phyloP scores from a whole-genome alignment of 2,329 filamentous ascomycete species.

The Claviceps monticola region DNA sequence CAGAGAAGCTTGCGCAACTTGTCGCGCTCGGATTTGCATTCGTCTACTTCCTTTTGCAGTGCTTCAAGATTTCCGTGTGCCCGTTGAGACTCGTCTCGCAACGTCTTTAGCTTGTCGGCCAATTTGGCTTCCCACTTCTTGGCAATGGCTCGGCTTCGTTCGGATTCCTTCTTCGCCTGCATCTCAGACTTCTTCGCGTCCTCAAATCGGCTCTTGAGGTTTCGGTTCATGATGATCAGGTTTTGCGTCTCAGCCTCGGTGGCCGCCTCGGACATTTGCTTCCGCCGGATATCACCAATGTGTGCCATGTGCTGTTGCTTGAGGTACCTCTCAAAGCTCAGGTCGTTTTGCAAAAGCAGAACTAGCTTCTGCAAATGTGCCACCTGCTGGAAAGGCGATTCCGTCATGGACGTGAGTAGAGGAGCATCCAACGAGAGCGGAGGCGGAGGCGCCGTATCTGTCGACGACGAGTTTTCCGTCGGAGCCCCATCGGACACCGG shows the following conservation, averaged over 20 bases:
- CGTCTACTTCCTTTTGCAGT: slow-evolving; percentile 44
- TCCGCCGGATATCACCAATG: slow-evolving; percentile 63
- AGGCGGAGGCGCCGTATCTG: slow-evolving; percentile 10
- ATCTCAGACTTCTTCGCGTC: slow-evolving; percentile 58
- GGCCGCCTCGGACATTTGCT: slow-evolving; percentile 62
- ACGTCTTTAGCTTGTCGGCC: slow-evolving; percentile 47
- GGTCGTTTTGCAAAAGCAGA: slow-evolving; percentile 63
- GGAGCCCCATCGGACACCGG: slow-evolving; percentile 24
- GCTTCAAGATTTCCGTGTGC: slow-evolving; percentile 44
- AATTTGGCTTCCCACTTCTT: slow-evolving; percentile 70
- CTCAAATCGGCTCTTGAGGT: slow-evolving; percentile 56
- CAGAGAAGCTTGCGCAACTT: slow-evolving; percentile 53
- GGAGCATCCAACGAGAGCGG: slow-evolving; percentile 15
- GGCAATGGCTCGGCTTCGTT: slow-evolving; percentile 55
- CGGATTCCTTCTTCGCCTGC: slow-evolving; percentile 57
- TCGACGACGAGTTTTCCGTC: slow-evolving; percentile 9
- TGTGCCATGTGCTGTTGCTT: slow-evolving; percentile 74
- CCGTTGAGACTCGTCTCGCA: slow-evolving; percentile 57
- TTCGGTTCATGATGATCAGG: slow-evolving; percentile 61
- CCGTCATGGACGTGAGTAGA: slow-evolving; percentile 17
- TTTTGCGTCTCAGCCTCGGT: slow-evolving; percentile 75
- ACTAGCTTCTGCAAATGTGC: slow-evolving; percentile 57
- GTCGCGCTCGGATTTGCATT: slow-evolving; percentile 44
- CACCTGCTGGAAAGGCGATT: slow-evolving; percentile 23
- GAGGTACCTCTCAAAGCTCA: slow-evolving; percentile 72